phyloP scores from a whole-genome alignment of 257 asterid species.

The Solanum chaucha region DNA sequence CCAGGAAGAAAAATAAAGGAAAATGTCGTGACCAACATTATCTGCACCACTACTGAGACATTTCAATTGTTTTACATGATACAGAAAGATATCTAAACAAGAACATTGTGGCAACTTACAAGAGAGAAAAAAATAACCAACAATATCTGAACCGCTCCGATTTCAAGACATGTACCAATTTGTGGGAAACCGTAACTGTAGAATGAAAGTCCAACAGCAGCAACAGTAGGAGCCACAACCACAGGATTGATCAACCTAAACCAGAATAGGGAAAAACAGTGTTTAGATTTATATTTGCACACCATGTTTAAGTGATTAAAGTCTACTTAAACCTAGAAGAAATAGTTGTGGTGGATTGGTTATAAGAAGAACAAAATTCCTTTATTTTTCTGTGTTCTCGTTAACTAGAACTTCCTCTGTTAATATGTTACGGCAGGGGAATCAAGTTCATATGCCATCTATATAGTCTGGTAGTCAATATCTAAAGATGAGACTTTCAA shows the following conservation, averaged over 20 bases:
- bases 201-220: slow-evolving; percentile 98
- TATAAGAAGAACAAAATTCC: not conserved
- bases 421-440: not conserved
- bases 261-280: not conserved
- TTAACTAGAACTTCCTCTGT: not conserved
- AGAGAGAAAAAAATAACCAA: slow-evolving; percentile 77
- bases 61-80: not conserved
- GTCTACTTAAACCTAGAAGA: not conserved
- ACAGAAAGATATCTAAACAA: not conserved
- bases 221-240: slow-evolving; percentile 89
- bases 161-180: slow-evolving; percentile 89
- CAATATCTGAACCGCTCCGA: slow-evolving; percentile 79
- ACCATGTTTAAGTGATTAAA: not conserved
- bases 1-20: not conserved
- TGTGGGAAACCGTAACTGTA: slow-evolving; percentile 89
- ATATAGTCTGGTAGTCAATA: not conserved
- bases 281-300: no score
- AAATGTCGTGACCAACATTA: not conserved
- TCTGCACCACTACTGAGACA: not conserved
- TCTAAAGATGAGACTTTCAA: not conserved
- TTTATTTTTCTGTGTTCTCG: not conserved
- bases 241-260: slow-evolving; percentile 92
- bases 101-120: slow-evolving; percentile 37
- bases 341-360: not conserved
- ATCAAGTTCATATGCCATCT: not conserved